Evolutionary conservation across 768 basidiomycete species (phyloP), one percentile per base, ranked within the genome.

Genomic region (Sutorius australiensis): DNA sequence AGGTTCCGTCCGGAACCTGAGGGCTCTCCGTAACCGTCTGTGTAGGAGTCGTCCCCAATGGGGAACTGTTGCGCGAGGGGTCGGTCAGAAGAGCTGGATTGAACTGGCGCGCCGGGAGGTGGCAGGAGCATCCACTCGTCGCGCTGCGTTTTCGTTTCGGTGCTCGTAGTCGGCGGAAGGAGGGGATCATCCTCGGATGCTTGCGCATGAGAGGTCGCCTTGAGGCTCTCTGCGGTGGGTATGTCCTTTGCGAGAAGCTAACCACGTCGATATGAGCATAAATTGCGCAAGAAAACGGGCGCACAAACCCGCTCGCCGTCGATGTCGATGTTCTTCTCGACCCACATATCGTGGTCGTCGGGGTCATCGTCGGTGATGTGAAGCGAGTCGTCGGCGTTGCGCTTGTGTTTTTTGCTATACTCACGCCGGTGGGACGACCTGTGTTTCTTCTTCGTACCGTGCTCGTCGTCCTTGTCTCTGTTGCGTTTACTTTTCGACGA

Each of bases 111-210:
- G 14, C 51, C 52, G 0, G 53, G 46, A n/a, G 67, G 55, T 24
- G 77, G 76, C n/a, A 68, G 54, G 30, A 94, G 71, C 93, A 97
- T 95, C 95, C 95, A 98, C 34, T 91, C 86, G 56, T 94, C 92
- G 17, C 92, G 80, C 61, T 82, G 74, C 13, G 86, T 60, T 27
- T 70, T 71, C 0, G 80, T 73, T 56, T 82, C 81, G 5, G 83
- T 74, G 5, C 61, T 57, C 5, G 71, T 56, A n/a, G 67, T 63
- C 9, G 72, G 72, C 1, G 85, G 84, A n/a, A 81, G 73, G 2
- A 72, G 57, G 0, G 80, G 74, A 40, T 77, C 75, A 24, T 74
- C 70, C 19, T 76, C 67, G n/a, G 70, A 64, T 40, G 72, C 63
- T 42, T 74, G 67, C 30, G 85, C 82, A 39, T 81, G 74, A 1